phyloP scores from a whole-genome alignment of 148 eudicot genomes.

The Oxyria digyna region DNA sequence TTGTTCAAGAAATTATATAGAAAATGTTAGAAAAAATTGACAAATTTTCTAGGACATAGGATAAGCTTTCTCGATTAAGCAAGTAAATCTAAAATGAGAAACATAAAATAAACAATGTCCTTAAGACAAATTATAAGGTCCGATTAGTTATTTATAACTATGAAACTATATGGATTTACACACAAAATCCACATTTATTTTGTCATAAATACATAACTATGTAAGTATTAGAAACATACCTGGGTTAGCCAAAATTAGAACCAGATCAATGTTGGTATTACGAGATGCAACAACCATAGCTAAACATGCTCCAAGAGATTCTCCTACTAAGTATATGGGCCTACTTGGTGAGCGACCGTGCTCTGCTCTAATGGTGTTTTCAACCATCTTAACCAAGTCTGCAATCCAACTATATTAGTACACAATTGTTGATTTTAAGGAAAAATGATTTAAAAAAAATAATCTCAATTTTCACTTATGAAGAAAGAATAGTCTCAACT shows the following conservation, averaged over 20 bases:
- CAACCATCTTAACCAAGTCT: slow-evolving; percentile 12
- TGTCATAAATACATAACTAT: too few species aligned
- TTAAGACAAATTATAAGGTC: too few species aligned
- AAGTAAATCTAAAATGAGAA: too few species aligned
- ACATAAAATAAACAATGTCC: not conserved
- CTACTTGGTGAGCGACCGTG: slow-evolving; percentile 31
- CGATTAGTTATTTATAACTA: too few species aligned
- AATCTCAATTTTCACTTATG: too few species aligned
- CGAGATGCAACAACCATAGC: slow-evolving; percentile 77
- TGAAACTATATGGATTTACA: not conserved
- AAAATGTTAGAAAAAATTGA: too few species aligned
- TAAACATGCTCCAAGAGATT: slow-evolving; percentile 76
- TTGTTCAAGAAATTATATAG: slow-evolving; percentile 37
- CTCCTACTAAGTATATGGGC: slow-evolving; percentile 76
- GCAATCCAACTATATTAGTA: not conserved
- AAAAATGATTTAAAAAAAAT: too few species aligned
- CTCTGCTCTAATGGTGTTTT: slow-evolving; percentile 31
- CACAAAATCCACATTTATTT: too few species aligned
- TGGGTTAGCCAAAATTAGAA: slow-evolving; percentile 28
- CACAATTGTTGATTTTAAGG: too few species aligned
- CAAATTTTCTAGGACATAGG: too few species aligned
- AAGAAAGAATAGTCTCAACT: too few species aligned
- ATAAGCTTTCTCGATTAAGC: too few species aligned
- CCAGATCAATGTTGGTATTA: slow-evolving; percentile 47
- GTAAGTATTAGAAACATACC: slow-evolving; percentile 12